A percentile compares a stretch with the other conserved stretches of the same genome.
phyloP scores from a whole-genome alignment of 345 rosid genomes.

The Pistacia atlantica region DNA sequence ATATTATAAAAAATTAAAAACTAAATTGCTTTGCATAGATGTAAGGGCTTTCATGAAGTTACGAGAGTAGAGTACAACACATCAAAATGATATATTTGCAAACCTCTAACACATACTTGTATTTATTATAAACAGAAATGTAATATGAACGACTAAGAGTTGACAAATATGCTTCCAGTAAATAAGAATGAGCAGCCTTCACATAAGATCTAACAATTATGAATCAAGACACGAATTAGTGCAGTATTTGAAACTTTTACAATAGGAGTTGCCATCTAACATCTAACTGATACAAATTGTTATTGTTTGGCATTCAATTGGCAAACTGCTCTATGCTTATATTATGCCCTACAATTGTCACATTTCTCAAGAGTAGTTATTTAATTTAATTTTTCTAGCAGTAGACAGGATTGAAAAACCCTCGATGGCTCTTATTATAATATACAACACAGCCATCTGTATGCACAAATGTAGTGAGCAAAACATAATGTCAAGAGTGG shows the following conservation, averaged over 20 bases:
- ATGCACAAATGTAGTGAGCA: not conserved
- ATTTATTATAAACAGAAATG: too few species aligned
- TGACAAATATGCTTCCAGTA: not conserved
- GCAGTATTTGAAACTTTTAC: not conserved
- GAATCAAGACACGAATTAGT: not conserved
- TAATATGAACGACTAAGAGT: not conserved
- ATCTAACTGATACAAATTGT: not conserved
- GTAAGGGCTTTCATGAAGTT: slow-evolving; percentile 1
- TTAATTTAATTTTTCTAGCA: not conserved
- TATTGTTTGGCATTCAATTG: too few species aligned
- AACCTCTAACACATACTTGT: not conserved
- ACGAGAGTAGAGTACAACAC: not conserved
- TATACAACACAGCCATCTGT: not conserved
- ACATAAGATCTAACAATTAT: too few species aligned
- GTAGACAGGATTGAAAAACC: not conserved
- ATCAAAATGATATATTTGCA: not conserved
- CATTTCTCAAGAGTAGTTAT: too few species aligned
- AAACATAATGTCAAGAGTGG: slow-evolving; percentile 5
- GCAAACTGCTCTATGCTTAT: too few species aligned
- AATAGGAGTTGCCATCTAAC: not conserved
- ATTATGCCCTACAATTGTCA: too few species aligned
- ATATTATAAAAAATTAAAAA: not conserved
- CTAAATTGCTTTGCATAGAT: not conserved
- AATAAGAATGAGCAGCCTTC: not conserved
- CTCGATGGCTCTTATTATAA: not conserved